Evolutionary conservation across 345 rosid genomes (phyloP), one percentile per base, ranked within the genome.

Genomic region (Mangifera indica): DNA sequence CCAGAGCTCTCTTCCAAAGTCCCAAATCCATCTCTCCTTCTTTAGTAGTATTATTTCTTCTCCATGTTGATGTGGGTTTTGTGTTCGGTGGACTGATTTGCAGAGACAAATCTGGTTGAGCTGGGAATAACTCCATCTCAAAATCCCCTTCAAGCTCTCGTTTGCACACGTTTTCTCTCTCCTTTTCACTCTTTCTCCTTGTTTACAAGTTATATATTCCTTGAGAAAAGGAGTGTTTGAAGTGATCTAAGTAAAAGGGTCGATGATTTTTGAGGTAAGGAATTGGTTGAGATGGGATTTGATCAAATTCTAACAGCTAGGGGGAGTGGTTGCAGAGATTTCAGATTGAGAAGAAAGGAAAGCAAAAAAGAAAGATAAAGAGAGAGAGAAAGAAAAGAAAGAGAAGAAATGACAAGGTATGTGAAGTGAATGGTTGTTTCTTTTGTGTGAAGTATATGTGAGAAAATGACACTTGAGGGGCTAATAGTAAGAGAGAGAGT

Each of bases 401-500:
- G 69, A 80, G 76, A 60, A 72, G 89, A 85, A 78, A 78, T 78
- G 88, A 83, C 82, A 80, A 79, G 84, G 87, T 69, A 64, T 80
- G 85, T 5, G 42, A 69, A 77, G 86, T 76, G 84, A 83, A 84
- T 82, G 87, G 87, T 60, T 84, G 83, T 85, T 89, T 83, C 88
- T 81, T 86, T 81, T 83, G 84, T 86, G 90, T 82, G 87, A 89
- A 83, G 89, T 87, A 83, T 89, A 84, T 81, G 87, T 73, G 88
- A 87, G 96, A 90, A 86, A 90, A 84, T 85, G 96, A 90, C 96
- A 90, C 85, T 90, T 78, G 84, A 81, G 68, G 71, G 77, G 72
- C 72, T n/a, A 65, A 70, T 42, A 61, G 68, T 6, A 6, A 63
- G 40, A 29, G 44, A 61, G n/a, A 55, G 73, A 59, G 25, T 11